Evolutionary conservation across 805 yeast species (phyloP).

Genomic region (Barnettozyma californica): DNA sequence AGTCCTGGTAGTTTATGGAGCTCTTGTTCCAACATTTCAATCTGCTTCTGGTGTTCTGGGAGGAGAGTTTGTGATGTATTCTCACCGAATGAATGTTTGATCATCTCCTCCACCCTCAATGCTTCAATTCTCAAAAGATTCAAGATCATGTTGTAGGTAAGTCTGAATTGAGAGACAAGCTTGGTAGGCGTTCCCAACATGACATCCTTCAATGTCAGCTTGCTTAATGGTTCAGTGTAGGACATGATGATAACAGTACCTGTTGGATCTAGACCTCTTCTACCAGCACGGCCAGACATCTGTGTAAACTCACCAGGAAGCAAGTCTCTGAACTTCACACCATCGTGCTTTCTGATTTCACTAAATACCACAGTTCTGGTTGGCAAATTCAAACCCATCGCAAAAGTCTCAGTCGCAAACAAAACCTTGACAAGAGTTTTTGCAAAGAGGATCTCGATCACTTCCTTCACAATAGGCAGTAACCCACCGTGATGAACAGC

Average conservation of each 20-base stretch:
- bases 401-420: constrained; percentile 97
- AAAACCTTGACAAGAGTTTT: constrained; percentile 81
- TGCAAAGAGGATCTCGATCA: constrained; percentile 87
- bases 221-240: constrained; percentile 57
- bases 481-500: constrained; percentile 96
- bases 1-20: constrained; percentile 34
- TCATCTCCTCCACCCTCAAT: constrained; percentile 95
- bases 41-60: constrained; percentile 76
- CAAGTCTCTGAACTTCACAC: constrained; percentile 71
- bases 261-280: constrained; percentile 89
- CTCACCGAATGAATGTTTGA: constrained; percentile 91
- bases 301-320: constrained; percentile 97
- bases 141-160: constrained; percentile 93
- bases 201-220: constrained; percentile 65
- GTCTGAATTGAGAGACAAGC: constrained; percentile 83
- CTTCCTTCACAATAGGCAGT: constrained; percentile 87
- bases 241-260: constrained; percentile 96
- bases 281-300: constrained; percentile 98
- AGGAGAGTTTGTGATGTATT: constrained; percentile 77
- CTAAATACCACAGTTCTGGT: constrained; percentile 94
- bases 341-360: constrained; percentile 85
- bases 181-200: constrained; percentile 88
- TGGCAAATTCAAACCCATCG: constrained; percentile 96
- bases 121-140: constrained; percentile 92
- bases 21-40: constrained; percentile 46